Conservation (phyloP, 352 stramenopile species). For the Globisporangium lucens region DNA sequence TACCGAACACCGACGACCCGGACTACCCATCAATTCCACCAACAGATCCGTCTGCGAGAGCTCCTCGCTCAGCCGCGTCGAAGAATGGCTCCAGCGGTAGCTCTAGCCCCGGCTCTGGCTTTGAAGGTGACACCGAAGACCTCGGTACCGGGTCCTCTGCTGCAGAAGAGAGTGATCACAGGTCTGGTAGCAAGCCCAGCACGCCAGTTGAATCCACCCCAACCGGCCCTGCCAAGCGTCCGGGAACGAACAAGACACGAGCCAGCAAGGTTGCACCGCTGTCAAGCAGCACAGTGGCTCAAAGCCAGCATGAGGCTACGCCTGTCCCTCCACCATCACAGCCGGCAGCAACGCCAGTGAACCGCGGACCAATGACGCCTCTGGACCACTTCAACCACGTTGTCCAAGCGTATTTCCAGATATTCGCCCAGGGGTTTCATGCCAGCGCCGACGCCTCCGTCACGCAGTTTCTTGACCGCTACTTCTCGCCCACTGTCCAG, state of each 20-base stretch:
- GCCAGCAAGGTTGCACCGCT: neutral
- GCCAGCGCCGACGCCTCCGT: conserved; percentile 1
- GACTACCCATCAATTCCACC: neutral
- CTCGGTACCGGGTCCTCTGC: neutral
- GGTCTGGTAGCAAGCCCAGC: neutral
- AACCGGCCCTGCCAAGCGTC: neutral
- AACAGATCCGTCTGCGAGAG: neutral
- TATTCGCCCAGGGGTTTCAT: conserved; percentile 9
- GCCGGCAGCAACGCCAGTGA: conserved; percentile 5
- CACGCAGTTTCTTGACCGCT: conserved; percentile 9
- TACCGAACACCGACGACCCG: neutral
- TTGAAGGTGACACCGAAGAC: conserved; percentile 13
- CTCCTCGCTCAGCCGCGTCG: neutral
- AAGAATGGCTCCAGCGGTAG: neutral
- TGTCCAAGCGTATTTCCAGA: conserved; percentile 13
- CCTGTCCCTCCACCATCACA: neutral
- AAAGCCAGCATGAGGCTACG: neutral
- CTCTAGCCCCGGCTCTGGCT: neutral
- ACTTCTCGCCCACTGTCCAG: conserved; percentile 10
- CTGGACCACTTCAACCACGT: conserved; percentile 12
- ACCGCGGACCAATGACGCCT: conserved; percentile 13
- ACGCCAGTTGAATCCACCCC: neutral
- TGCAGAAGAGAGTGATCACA: conserved; percentile 4
- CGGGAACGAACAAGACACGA: neutral
- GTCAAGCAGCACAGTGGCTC: neutral